Evolutionary conservation across 148 eudicot genomes (phyloP).

Genomic region (Dianthus caryophyllus): DNA sequence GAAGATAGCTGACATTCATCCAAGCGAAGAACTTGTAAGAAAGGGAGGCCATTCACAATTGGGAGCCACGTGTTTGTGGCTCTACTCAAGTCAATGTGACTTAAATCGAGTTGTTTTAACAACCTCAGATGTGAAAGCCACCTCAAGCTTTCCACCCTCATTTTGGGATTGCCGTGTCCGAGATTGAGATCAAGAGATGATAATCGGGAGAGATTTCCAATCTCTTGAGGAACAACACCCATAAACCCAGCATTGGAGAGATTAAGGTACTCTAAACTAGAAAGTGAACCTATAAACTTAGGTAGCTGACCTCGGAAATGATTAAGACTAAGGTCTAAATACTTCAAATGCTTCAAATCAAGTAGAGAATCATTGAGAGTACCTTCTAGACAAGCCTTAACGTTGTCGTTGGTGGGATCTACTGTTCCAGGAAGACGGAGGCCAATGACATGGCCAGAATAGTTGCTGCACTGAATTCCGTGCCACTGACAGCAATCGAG

Average conservation of each 20-base stretch:
- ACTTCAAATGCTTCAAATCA: conserved; percentile 14
- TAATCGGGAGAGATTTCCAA: conserved; percentile 9
- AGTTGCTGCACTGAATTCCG: conserved; percentile 13
- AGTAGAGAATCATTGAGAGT: conserved; percentile 2
- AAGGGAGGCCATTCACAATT: conserved; percentile 9
- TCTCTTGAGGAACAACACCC: conserved; percentile 12
- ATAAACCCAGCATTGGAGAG: conserved; percentile 4
- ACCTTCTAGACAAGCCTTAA: conserved; percentile 9
- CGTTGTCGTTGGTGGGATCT: no score
- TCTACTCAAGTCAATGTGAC: neutral
- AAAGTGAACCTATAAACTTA: conserved; percentile 11
- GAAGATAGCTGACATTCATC: neutral
- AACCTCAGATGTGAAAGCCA: conserved; percentile 7
- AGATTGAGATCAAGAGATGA: conserved; percentile 14
- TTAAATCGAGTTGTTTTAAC: neutral
- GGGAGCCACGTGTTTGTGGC: neutral
- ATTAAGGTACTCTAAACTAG: conserved; percentile 13
- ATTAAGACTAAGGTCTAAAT: conserved; percentile 14
- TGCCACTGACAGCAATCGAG: conserved; percentile 20
- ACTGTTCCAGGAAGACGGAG: conserved; percentile 4
- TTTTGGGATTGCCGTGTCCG: no score
- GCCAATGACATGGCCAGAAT: conserved; percentile 18
- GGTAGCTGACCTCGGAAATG: conserved; percentile 12
- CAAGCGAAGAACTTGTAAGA: conserved; percentile 9
- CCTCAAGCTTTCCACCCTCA: neutral